Base-by-base conservation (phyloP, 768 basidiomycete genomes). In the Suillus weaverae region DNA sequence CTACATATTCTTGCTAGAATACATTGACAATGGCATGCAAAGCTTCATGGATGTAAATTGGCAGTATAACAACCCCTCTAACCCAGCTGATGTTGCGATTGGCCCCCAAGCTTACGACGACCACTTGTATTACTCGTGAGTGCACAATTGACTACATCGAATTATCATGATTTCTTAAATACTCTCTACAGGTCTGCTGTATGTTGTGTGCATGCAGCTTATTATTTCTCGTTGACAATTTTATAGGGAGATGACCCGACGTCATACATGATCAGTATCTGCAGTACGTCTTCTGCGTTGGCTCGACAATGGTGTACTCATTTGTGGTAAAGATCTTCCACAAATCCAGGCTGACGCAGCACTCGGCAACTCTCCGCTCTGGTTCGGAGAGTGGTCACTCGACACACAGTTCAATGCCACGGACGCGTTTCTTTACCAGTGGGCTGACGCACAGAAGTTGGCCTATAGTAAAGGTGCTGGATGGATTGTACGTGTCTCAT, bases 41-140 rank as follows among this genome's bases (percentile, higher is more conserved):
- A 93, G 91, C 68, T 92, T 92, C 72, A 92, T 92, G 90, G 90
- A 94, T 68, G 70, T 90, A 55, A 86, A 85, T 65, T 94, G 92
- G 92, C 92, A 94, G 70, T 74, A 80, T 72, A 82, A 88, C 69
- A 81, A 85, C 74, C 89, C 86, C 20, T 14, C 89, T 6, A 94
- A 94, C 70, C 92, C 92, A 16, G 86, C 87, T 8, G 80, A 86
- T 59, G 90, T 88, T 32, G 81, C 83, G 5, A 82, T 83, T 50
- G 92, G 92, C 1, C 89, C 90, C 14, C 89, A 90, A 69, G 78
- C 77, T 32, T 94, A 93, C 68, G 92, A 94, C 69, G 89, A 91
- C 62, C 92, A 93, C 74, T 71, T 94, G 18, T 94, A 92, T 72
- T 92, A 91, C 70, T 85, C 80, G 86, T 89, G 70, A 71, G 87